Evolutionary conservation across 148 eudicot species (phyloP).

Genomic region (Vaccinium myrtillus): DNA sequence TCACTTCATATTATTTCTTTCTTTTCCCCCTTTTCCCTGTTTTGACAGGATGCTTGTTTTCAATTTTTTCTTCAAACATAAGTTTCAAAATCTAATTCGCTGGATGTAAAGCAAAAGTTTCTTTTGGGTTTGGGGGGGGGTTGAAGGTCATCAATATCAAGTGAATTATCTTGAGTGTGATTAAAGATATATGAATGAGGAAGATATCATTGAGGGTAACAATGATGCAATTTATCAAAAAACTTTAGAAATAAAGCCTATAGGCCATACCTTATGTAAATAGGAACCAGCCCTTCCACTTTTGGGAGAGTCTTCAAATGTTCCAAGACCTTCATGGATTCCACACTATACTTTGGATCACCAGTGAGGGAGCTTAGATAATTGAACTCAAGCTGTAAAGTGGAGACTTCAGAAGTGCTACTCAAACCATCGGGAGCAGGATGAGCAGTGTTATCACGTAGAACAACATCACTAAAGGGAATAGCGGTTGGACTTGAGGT

Average conservation of each 20-base stretch:
- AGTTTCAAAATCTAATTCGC: background rate
- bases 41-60: background rate
- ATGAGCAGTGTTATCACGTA: slow-evolving; percentile 69
- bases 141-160: slow-evolving; percentile 4
- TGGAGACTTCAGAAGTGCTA: slow-evolving; percentile 94
- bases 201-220: background rate
- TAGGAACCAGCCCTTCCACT: slow-evolving; percentile 92
- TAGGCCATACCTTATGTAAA: slow-evolving; percentile 69
- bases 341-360: slow-evolving; percentile 68
- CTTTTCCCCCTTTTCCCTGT: background rate
- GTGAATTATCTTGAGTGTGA: background rate
- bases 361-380: slow-evolving; percentile 80
- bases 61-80: background rate
- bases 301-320: slow-evolving; percentile 83
- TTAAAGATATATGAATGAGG: background rate
- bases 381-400: slow-evolving; percentile 88
- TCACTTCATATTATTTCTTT: background rate
- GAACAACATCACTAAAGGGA: slow-evolving; percentile 86
- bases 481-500: slow-evolving; percentile 82
- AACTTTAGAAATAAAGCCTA: background rate
- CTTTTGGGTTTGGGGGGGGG: no score
- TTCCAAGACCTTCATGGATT: slow-evolving; percentile 91
- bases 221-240: background rate
- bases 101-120: background rate
- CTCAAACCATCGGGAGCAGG: slow-evolving; percentile 88